phyloP scores from a whole-genome alignment of 2,329 filamentous ascomycete species.

The Colletotrichum sp. region DNA sequence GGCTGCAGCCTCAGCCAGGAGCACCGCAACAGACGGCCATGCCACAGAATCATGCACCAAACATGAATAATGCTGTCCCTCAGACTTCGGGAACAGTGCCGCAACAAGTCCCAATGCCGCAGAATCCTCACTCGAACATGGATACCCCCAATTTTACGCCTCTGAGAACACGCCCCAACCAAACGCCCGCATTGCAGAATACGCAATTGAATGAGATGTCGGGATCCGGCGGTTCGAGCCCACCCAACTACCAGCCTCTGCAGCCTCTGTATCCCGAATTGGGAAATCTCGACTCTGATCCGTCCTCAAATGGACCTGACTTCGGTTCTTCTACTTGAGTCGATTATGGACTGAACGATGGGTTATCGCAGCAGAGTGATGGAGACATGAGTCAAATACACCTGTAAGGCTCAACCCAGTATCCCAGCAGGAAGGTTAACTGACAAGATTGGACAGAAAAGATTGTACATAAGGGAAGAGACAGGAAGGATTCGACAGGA shows the following conservation, averaged over 20 bases:
- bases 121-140: neutral
- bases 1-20: neutral
- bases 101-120: neutral
- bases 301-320: neutral
- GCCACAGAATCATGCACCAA: neutral
- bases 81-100: neutral
- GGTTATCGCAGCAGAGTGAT: neutral
- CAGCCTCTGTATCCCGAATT: neutral
- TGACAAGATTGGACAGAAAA: neutral
- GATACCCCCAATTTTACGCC: accelerated
- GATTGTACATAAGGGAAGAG: neutral
- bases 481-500: neutral
- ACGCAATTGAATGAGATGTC: neutral
- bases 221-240: neutral
- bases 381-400: neutral
- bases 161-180: neutral
- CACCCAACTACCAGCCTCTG: neutral
- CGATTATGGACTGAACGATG: neutral
- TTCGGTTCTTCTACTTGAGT: neutral
- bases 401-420: neutral
- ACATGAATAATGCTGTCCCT: neutral
- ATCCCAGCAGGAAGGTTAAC: neutral
- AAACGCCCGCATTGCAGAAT: neutral
- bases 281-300: neutral
- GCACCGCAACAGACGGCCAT: neutral